phyloP scores from a whole-genome alignment of 1,284 basidiomycete genomes.

The Papiliotrema nemorosa region DNA sequence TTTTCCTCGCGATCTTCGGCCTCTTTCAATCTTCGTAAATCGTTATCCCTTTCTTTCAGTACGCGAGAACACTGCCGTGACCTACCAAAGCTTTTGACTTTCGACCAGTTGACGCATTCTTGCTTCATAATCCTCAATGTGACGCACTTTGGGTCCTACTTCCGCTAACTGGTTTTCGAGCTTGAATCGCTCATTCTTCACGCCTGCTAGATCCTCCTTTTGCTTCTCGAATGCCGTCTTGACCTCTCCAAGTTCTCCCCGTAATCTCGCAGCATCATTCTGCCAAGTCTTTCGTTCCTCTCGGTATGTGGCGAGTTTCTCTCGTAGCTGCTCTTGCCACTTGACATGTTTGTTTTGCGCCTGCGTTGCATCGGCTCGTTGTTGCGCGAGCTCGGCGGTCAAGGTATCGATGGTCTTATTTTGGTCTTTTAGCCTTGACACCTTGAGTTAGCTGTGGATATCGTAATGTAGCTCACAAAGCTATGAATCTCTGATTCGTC shows the following conservation, averaged over 20 bases:
- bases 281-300: slow-evolving; percentile 41
- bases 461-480: slow-evolving; percentile 23
- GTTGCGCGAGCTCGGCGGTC: slow-evolving; percentile 32
- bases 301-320: slow-evolving; percentile 34
- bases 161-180: slow-evolving; percentile 40
- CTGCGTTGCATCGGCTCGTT: slow-evolving; percentile 33
- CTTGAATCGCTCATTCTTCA: slow-evolving; percentile 46
- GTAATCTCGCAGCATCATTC: slow-evolving; percentile 29
- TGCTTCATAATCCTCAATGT: slow-evolving; percentile 41
- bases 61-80: neutral
- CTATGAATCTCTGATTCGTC: slow-evolving; percentile 47
- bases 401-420: slow-evolving; percentile 33
- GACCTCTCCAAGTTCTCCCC: slow-evolving; percentile 31
- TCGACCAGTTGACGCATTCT: slow-evolving; percentile 42
- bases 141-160: slow-evolving; percentile 33
- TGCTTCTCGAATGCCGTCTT: slow-evolving; percentile 21
- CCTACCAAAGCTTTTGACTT: slow-evolving; percentile 37
- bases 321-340: slow-evolving; percentile 42
- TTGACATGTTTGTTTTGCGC: slow-evolving; percentile 42
- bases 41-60: slow-evolving; percentile 23
- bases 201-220: slow-evolving; percentile 37
- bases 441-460: slow-evolving; percentile 12
- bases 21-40: slow-evolving; percentile 26
- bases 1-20: slow-evolving; percentile 20
- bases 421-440: slow-evolving; percentile 43